phyloP scores from a whole-genome alignment of 2,329 filamentous ascomycete genomes.

The Penicillium sclerotiorum region DNA sequence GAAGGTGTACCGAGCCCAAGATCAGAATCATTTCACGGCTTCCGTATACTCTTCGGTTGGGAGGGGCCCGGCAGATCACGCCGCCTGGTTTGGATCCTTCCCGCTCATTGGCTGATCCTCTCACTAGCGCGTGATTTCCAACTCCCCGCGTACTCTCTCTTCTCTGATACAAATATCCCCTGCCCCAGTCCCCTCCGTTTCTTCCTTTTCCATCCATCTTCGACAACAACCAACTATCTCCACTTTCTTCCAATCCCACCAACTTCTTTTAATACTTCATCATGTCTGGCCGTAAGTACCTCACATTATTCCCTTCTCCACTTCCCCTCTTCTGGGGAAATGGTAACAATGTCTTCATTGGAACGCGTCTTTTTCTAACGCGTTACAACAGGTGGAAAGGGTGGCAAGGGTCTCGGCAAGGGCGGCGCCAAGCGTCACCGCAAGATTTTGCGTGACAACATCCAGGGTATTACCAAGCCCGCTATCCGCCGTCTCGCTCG shows the following conservation, averaged over 20 bases:
- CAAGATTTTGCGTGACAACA: constrained; percentile 99
- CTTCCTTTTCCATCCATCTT: constrained; percentile 31
- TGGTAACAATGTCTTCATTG: neutral
- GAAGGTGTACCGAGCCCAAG: constrained; percentile 18
- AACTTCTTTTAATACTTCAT: constrained; percentile 41
- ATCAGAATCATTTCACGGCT: constrained; percentile 30
- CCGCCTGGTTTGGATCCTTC: constrained; percentile 29
- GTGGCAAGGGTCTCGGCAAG: constrained; percentile 97
- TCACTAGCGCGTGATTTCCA: constrained; percentile 42
- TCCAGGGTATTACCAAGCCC: constrained; percentile 98
- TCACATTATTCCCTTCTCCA: constrained; percentile 6
- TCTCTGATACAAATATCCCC: constrained; percentile 46
- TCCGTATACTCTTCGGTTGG: constrained; percentile 27
- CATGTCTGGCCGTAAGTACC: constrained; percentile 62
- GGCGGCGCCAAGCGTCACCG: constrained; percentile 98
- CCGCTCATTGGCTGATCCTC: constrained; percentile 40
- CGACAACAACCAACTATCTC: constrained; percentile 23
- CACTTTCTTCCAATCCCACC: constrained; percentile 12
- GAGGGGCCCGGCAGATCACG: constrained; percentile 32
- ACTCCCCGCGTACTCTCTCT: constrained; percentile 28
- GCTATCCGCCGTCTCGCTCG: constrained; percentile 97
- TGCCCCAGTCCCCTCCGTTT: constrained; percentile 28
- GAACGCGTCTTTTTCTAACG: constrained; percentile 34
- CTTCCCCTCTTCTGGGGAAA: too few relatives aligned
- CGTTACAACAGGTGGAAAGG: constrained; percentile 73